Evolutionary conservation across 371 early-diverging fungal species (phyloP), one percentile per base, ranked within the genome.

Genomic region (Rhizomucor miehei): DNA sequence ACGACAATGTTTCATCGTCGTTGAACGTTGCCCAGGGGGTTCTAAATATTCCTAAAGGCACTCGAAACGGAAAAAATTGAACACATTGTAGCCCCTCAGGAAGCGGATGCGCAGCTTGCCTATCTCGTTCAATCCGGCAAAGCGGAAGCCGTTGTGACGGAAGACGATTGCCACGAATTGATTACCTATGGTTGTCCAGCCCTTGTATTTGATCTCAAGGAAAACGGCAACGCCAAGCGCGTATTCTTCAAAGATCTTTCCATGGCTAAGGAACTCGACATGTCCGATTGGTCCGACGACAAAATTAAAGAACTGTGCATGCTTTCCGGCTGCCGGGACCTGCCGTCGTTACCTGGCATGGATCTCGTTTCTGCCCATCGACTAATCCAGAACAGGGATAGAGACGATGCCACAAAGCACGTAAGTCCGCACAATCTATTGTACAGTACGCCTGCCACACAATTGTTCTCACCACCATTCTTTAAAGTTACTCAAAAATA

Each of bases 61-160:
- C 71, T 98, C 14, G 60, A 80, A 19, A 60, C 61, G 17, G 72
- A 74, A 34, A 77, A 79, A 16, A 78, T 99, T 23, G 73, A 88
- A 43, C 93, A 82, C 68, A 77, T 99, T 6, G 92, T 97, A 1
- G 95, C 99, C 3, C 99, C 99, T 0, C 99, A 95, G 59, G 99
- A 99, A 67, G 95, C 99, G 0, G 99, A 99, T 71, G 95, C 99
- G 3, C 99, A 99, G 67, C 76, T 99, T 21, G 88, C 92, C 0
- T 97, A 85, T 65, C 71, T 99, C n/a, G 75, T 89, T 24, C 76
- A 81, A 23, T 6, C 41, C 41, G 41, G 19, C 19, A 41, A 41
- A 41, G 41, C 19, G 11, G 16, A 41, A 41, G 41, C 41, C 14
- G 41, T 12, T 19, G 4, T 41, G 19, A 41, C 16, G 6, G 19